Evolutionary conservation across 192 early-diverging fungal genomes (phyloP).

Genomic region (Coemansia sp.): DNA sequence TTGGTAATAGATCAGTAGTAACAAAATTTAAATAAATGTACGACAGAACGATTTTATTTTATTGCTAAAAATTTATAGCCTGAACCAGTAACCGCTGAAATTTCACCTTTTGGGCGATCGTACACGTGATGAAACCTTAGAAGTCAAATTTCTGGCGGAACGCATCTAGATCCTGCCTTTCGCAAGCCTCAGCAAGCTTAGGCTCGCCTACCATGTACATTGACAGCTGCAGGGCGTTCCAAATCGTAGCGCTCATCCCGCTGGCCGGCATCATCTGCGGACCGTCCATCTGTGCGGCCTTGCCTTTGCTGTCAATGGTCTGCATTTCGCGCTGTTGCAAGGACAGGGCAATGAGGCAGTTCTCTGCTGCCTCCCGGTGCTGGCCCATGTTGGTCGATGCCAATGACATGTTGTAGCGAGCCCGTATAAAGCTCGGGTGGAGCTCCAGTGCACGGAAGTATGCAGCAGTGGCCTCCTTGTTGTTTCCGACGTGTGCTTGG

Average conservation of each 20-base stretch:
- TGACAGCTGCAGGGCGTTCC: conserved; percentile 80
- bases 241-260: conserved; percentile 73
- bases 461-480: conserved; percentile 80
- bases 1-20: background rate
- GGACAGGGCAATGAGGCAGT: conserved; percentile 83
- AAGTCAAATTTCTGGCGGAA: conserved; percentile 89
- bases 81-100: background rate
- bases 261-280: conserved; percentile 25
- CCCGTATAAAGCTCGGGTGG: conserved; percentile 93
- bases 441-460: conserved; percentile 93
- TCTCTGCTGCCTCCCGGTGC: conserved; percentile 87
- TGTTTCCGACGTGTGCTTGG: conserved; percentile 82
- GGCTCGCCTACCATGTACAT: conserved; percentile 72
- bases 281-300: conserved; percentile 26
- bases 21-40: background rate
- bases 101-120: background rate
- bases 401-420: conserved; percentile 94
- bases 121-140: conserved; percentile 24
- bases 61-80: background rate
- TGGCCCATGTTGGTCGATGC: conserved; percentile 85
- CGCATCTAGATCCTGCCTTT: conserved; percentile 70
- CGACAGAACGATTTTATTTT: too few relatives aligned
- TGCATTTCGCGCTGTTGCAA: conserved; percentile 71
- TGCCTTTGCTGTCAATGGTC: conserved; percentile 28
- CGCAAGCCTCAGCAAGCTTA: conserved; percentile 81